phyloP scores from a whole-genome alignment of 441 rosid genomes.

The Gossypium schwendimanii region DNA sequence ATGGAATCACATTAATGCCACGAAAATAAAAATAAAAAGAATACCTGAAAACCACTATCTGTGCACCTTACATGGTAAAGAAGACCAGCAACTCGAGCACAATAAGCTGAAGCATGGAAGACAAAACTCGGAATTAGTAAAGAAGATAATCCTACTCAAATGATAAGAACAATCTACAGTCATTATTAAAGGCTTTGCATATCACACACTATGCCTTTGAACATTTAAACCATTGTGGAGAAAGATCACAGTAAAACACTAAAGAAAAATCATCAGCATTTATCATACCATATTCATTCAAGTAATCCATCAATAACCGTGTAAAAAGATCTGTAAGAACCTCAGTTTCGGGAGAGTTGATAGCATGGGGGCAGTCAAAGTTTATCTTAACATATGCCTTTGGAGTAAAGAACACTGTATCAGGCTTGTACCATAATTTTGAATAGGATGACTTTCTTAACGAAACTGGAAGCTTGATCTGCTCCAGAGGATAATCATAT shows the following conservation, averaged over 20 bases:
- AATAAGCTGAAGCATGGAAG: conserved; percentile 48
- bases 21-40: neutral
- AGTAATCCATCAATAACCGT: conserved; percentile 61
- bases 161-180: neutral
- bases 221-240: too few relatives aligned
- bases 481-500: conserved; percentile 17
- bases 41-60: conserved; percentile 62
- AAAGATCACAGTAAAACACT: neutral
- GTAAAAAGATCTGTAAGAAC: conserved; percentile 64
- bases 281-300: conserved; percentile 81
- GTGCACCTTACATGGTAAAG: conserved; percentile 38
- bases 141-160: conserved; percentile 4
- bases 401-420: conserved; percentile 64
- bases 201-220: neutral
- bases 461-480: conserved; percentile 57
- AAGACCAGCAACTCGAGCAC: conserved; percentile 84
- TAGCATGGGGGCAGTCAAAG: conserved; percentile 69
- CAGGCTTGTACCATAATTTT: conserved; percentile 82
- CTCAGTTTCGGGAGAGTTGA: conserved; percentile 57
- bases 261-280: neutral
- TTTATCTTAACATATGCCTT: conserved; percentile 68
- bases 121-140: neutral
- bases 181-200: neutral
- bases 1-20: neutral
- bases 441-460: conserved; percentile 60